Evolutionary conservation across 2,329 filamentous ascomycete genomes (phyloP).

Genomic region (Allantophomopsis lycopodina): DNA sequence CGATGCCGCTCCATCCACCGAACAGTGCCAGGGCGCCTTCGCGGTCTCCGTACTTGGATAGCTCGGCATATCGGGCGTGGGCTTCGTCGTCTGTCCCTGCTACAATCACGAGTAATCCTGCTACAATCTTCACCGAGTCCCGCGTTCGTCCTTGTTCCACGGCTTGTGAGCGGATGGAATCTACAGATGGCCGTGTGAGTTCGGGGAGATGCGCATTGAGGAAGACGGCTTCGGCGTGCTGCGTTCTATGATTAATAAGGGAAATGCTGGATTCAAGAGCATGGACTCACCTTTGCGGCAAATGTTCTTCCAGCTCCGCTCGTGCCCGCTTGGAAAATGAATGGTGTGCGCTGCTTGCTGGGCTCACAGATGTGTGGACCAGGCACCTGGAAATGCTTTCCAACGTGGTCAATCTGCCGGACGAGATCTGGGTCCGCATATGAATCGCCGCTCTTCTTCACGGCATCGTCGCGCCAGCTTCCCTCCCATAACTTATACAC

Average conservation of each 20-base stretch:
- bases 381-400: conserved; percentile 48
- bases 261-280: no score
- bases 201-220: conserved; percentile 50
- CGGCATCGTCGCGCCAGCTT: conserved; percentile 54
- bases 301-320: conserved; percentile 51
- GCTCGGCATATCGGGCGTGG: conserved; percentile 45
- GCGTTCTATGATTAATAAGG: no score
- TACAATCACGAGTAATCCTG: conserved; percentile 50
- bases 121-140: conserved; percentile 50
- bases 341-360: conserved; percentile 49
- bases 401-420: conserved; percentile 50
- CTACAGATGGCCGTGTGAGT: conserved; percentile 45
- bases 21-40: conserved; percentile 60
- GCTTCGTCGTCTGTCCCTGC: conserved; percentile 55
- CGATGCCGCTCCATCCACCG: conserved; percentile 61
- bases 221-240: conserved; percentile 58
- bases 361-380: conserved; percentile 55
- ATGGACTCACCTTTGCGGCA: conserved; percentile 32
- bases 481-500: conserved; percentile 54
- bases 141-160: conserved; percentile 38
- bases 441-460: conserved; percentile 43
- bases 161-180: conserved; percentile 46
- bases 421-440: conserved; percentile 46
- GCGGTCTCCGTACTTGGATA: conserved; percentile 43
- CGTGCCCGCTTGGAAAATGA: conserved; percentile 56